Base-by-base conservation (phyloP, 257 asterid genomes). In the Solanum verrucosum region DNA sequence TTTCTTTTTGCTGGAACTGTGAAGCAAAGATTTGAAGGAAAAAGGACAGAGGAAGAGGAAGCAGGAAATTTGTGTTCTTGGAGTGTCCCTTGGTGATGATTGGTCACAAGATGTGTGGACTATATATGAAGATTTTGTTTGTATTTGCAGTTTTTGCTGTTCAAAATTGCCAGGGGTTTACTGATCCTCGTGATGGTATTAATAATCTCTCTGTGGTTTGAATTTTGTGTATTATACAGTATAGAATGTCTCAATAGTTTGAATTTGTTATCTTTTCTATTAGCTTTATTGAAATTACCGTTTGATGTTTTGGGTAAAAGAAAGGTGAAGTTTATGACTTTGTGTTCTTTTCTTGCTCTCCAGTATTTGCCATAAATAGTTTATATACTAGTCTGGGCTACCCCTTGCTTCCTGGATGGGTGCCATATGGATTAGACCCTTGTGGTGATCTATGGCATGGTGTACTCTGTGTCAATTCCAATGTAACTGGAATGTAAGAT, bases 361-460 rank as follows among this genome's bases (percentile, higher is more conserved):
- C 88, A 96, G 99, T 96, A 85, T 89, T 81, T 92, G 99, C 99
- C 34, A 93, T 97, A 84, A 92, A 91, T 87, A 93, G 94, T 91
- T 91, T 97, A 25, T 93, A 96, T 91, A 90, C 90, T 77, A 92
- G 94, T 68, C 89, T 97, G 92, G 96, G 96, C 87, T 87, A 74
- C 83, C 99, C 98, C 0, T 88, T 89, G 12, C 96, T 97, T 84
- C 88, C 94, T 56, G 98, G 96, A 38, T 97, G 99, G 99, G 42
- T 92, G 34, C 95, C 94, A 18, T 9, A 89, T 75, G 98, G 97
- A 86, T 98, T 96, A 73, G 99, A 97, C 92, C 99, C 99, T 6
- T 97, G 99, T 37, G 98, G 96, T 74, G 92, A 92, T 13, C 88
- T 89, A 87, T 97, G 99, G 99, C 95, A 91, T 88, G 99, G 99